Percentiles rank a stretch among this genome's conserved stretches.
These are phyloP conservation scores for Haberlea rhodopensis DNA, from an alignment of 257 asterid genomes.

Conservation along the genomic window DNA sequence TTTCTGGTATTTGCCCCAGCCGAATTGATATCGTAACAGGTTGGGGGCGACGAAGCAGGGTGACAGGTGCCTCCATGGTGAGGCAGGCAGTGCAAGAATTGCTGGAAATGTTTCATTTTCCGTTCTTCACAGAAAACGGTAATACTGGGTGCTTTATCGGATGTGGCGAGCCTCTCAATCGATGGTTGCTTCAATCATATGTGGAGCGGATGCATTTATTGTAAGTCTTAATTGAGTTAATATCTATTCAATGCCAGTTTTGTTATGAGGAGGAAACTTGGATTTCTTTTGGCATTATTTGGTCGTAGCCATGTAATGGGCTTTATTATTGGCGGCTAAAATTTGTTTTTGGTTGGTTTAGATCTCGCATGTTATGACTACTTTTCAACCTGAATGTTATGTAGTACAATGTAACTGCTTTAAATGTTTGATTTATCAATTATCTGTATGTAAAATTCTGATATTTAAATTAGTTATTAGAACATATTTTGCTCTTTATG, in stretches of 20 bases:
- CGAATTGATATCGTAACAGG: constrained; percentile 91
- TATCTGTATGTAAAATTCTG: too few species aligned
- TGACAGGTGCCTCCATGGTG: constrained; percentile 83
- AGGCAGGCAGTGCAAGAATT: constrained; percentile 72
- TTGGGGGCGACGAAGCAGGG: constrained; percentile 94
- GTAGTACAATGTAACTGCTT: neutral
- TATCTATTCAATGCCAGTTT: constrained; percentile 25
- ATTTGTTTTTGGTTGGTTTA: neutral
- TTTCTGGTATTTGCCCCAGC: constrained; percentile 56
- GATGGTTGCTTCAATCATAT: constrained; percentile 75
- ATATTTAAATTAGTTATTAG: too few species aligned
- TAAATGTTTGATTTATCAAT: too few species aligned
- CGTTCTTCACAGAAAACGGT: constrained; percentile 67
- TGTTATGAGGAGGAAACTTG: constrained; percentile 26
- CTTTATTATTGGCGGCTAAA: neutral
- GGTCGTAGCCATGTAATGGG: neutral
- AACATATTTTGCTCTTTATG: too few species aligned
- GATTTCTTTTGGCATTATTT: constrained; percentile 13
- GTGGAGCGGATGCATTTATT: constrained; percentile 96
- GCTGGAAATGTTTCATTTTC: constrained; percentile 63
- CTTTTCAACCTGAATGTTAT: neutral
- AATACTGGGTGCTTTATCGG: constrained; percentile 92
- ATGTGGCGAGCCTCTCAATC: constrained; percentile 77
- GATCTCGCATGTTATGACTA: too few species aligned
- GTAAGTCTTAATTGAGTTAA: constrained; percentile 29